Percentiles rank a stretch among this genome's conserved stretches.
Evolutionary conservation across 495 filamentous ascomycete species (phyloP).

Genomic region (Neurospora hispaniola): DNA sequence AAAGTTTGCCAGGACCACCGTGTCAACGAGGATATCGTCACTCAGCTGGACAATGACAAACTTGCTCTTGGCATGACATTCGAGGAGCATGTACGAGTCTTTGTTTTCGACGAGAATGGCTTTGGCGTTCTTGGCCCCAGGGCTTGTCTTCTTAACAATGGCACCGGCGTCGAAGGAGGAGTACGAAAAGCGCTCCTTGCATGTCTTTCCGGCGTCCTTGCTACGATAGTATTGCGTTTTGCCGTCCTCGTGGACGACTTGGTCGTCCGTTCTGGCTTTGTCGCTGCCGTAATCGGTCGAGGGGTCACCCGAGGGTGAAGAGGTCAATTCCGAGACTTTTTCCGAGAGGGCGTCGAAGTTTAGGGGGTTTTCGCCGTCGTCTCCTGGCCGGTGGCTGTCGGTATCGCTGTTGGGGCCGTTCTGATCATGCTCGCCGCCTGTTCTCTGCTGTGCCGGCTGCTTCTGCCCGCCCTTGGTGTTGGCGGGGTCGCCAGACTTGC

Average conservation of each 20-base stretch:
- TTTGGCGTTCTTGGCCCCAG: constrained; percentile 70
- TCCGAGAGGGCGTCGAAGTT: constrained; percentile 60
- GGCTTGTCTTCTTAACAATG: constrained; percentile 83
- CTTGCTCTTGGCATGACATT: constrained; percentile 79
- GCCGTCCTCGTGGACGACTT: constrained; percentile 33
- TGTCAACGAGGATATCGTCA: constrained; percentile 93
- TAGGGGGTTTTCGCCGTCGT: constrained; percentile 83
- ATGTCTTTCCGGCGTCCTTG: constrained; percentile 91
- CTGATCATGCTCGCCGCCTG: constrained; percentile 10
- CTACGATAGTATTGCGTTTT: constrained; percentile 49
- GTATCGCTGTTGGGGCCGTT: constrained; percentile 17
- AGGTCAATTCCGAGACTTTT: constrained; percentile 29
- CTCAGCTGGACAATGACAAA: constrained; percentile 80
- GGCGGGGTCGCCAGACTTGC: constrained; percentile 69
- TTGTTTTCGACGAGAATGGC: constrained; percentile 91
- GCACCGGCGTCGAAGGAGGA: constrained; percentile 95
- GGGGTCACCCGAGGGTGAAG: constrained; percentile 17
- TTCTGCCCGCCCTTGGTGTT: constrained; percentile 44
- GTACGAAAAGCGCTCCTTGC: constrained; percentile 84
- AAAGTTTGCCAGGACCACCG: constrained; percentile 90
- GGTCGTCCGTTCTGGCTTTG: constrained; percentile 32
- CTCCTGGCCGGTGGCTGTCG: constrained; percentile 49
- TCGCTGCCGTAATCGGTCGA: constrained; percentile 22
- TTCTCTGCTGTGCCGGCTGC: constrained; percentile 21
- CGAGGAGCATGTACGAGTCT: constrained; percentile 95